phyloP scores from a whole-genome alignment of 345 rosid species.

The Populus pruinosa region DNA sequence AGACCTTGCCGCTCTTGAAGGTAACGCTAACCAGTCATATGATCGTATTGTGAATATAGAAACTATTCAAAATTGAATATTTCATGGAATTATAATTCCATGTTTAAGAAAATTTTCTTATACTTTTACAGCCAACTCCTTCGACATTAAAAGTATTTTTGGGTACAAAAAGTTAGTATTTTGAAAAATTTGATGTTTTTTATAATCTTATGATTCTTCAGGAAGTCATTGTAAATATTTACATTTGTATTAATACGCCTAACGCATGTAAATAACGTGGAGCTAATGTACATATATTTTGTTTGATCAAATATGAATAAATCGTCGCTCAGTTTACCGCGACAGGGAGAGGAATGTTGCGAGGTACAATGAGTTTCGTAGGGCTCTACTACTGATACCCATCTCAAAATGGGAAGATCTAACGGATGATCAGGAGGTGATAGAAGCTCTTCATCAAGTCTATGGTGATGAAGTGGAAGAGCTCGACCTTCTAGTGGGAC shows the following conservation, averaged over 20 bases:
- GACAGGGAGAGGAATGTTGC: conserved; percentile 63
- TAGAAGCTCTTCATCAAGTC: conserved; percentile 39
- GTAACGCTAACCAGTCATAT: conserved; percentile 13
- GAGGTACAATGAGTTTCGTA: conserved; percentile 51
- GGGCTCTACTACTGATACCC: conserved; percentile 42
- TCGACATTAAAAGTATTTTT: too few relatives aligned
- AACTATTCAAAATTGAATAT: too few relatives aligned
- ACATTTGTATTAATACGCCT: not conserved
- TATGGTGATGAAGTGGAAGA: conserved; percentile 51
- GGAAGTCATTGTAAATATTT: not conserved
- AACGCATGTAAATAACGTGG: not conserved
- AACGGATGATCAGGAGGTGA: conserved; percentile 45
- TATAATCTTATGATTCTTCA: too few relatives aligned
- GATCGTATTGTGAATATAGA: too few relatives aligned
- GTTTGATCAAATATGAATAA: not conserved
- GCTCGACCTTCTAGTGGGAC: conserved; percentile 53
- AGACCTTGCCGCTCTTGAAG: conserved; percentile 53
- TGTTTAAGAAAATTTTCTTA: too few relatives aligned
- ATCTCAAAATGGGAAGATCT: conserved; percentile 61
- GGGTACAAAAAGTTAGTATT: too few relatives aligned
- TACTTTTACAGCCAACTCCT: too few relatives aligned
- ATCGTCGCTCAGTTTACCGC: conserved; percentile 38
- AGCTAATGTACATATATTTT: not conserved
- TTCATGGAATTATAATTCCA: too few relatives aligned
- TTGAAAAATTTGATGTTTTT: too few relatives aligned